Evolutionary conservation across 768 basidiomycete species (phyloP).

Genomic region (Suillus lakei): DNA sequence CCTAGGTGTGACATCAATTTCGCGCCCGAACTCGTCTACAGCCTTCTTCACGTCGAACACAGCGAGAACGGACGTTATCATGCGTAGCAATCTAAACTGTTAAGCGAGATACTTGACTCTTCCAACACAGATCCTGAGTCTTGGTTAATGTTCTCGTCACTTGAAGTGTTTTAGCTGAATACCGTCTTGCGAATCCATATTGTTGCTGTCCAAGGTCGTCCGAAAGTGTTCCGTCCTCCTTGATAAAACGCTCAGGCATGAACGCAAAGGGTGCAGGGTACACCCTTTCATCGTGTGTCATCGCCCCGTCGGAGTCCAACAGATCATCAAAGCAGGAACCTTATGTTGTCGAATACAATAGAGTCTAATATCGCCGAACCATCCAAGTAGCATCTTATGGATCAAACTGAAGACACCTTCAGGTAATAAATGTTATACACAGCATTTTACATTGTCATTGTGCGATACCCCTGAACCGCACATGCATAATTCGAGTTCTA

Average conservation of each 20-base stretch:
- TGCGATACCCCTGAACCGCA: slow-evolving; percentile 23
- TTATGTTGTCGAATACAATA: slow-evolving; percentile 21
- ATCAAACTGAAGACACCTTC: slow-evolving; percentile 19
- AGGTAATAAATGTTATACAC: slow-evolving; percentile 36
- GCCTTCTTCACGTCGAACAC: slow-evolving; percentile 32
- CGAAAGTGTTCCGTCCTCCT: slow-evolving; percentile 19
- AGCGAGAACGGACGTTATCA: slow-evolving; percentile 29
- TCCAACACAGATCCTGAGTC: slow-evolving; percentile 29
- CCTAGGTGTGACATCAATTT: slow-evolving; percentile 28
- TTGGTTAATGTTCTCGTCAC: not conserved
- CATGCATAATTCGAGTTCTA: not conserved
- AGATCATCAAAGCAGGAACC: slow-evolving; percentile 4
- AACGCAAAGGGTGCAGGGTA: slow-evolving; percentile 27
- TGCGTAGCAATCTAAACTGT: slow-evolving; percentile 31
- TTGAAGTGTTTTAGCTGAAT: not conserved
- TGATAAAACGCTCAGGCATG: slow-evolving; percentile 26
- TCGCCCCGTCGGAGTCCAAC: slow-evolving; percentile 22
- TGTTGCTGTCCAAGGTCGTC: slow-evolving; percentile 23
- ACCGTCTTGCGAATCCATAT: slow-evolving; percentile 29
- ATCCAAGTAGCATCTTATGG: not conserved
- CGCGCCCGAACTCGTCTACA: slow-evolving; percentile 36
- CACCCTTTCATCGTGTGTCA: slow-evolving; percentile 28
- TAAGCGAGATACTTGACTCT: slow-evolving; percentile 27
- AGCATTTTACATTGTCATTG: slow-evolving; percentile 29
- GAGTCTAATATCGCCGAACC: slow-evolving; percentile 6